Percentiles rank a stretch among this genome's conserved stretches.
Evolutionary conservation across 768 basidiomycete species (phyloP).

Genomic region (Trametes gibbosa): DNA sequence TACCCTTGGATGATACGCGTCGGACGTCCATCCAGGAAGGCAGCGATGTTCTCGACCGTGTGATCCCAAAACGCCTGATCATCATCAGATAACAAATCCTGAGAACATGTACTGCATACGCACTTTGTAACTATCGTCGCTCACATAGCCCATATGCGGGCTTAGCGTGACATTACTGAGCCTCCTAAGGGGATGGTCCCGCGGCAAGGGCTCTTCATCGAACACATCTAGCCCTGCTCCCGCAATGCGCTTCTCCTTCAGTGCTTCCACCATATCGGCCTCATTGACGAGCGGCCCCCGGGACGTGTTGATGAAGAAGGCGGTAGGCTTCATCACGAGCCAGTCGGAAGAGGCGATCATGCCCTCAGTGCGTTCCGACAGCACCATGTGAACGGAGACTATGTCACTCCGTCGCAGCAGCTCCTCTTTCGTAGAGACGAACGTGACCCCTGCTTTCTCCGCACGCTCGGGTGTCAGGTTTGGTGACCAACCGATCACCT

Average conservation of each 20-base stretch:
- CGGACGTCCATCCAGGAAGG: slow-evolving; percentile 47
- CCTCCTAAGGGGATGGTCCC: slow-evolving; percentile 51
- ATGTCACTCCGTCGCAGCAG: slow-evolving; percentile 55
- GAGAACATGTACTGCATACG: background rate
- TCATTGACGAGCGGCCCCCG: slow-evolving; percentile 67
- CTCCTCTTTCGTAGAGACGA: slow-evolving; percentile 47
- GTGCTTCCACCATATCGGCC: slow-evolving; percentile 44
- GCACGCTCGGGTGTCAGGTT: slow-evolving; percentile 59
- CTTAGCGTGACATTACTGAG: slow-evolving; percentile 54
- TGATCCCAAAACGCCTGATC: slow-evolving; percentile 48
- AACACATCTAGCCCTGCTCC: slow-evolving; percentile 68
- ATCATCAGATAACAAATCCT: background rate
- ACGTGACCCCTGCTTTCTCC: slow-evolving; percentile 48
- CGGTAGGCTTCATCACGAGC: slow-evolving; percentile 51
- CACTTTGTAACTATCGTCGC: slow-evolving; percentile 51
- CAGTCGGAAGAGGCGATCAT: slow-evolving; percentile 49
- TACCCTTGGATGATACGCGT: slow-evolving; percentile 23
- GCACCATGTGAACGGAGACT: slow-evolving; percentile 59
- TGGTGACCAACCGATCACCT: slow-evolving; percentile 62
- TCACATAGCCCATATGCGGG: slow-evolving; percentile 62
- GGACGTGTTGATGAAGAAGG: slow-evolving; percentile 65
- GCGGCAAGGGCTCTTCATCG: slow-evolving; percentile 61
- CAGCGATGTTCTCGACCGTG: slow-evolving; percentile 56
- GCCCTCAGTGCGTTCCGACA: slow-evolving; percentile 47
- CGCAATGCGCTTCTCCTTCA: slow-evolving; percentile 46